Percentiles rank a stretch among this genome's conserved stretches.
phyloP scores from a whole-genome alignment of 2,329 filamentous ascomycete species.

The Zymoseptoria pseudotritici region DNA sequence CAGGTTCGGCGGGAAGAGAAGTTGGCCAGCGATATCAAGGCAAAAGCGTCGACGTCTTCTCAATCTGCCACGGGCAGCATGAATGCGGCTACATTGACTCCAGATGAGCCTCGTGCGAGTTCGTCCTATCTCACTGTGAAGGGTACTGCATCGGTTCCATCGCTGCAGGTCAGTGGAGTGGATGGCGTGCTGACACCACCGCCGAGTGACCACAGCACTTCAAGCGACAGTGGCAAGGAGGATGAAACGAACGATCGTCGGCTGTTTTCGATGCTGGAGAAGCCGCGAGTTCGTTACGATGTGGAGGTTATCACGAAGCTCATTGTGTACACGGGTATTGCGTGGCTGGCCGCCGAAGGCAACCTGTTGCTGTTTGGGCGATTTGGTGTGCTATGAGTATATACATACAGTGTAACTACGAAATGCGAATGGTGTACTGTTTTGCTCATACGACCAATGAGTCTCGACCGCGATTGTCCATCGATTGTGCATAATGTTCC shows the following conservation, averaged over 20 bases:
- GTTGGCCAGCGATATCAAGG: constrained; percentile 3
- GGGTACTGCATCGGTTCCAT: constrained; percentile 14
- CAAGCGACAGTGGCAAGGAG: constrained; percentile 28
- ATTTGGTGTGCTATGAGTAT: constrained; percentile 15
- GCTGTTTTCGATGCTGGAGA: constrained; percentile 76
- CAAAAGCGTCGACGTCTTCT: constrained; percentile 6
- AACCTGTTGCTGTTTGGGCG: constrained; percentile 59
- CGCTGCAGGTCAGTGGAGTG: constrained; percentile 23
- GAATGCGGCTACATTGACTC: constrained; percentile 6
- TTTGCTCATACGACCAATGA: too few species aligned
- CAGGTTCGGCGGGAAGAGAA: constrained; percentile 49
- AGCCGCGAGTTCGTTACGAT: constrained; percentile 87
- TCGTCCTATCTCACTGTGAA: constrained; percentile 11
- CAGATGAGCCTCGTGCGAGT: constrained; percentile 9
- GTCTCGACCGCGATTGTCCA: too few species aligned
- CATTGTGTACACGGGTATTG: constrained; percentile 92
- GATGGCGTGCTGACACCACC: constrained; percentile 32
- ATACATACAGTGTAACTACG: neutral
- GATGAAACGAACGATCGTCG: constrained; percentile 44
- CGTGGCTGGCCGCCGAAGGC: constrained; percentile 69
- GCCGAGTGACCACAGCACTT: constrained; percentile 22
- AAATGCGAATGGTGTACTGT: neutral
- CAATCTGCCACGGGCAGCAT: constrained; percentile 1
- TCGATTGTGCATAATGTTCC: too few species aligned
- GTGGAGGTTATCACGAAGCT: constrained; percentile 98